Evolutionary conservation across 495 filamentous ascomycete species (phyloP), one percentile per base, ranked within the genome.

Genomic region (Margaritispora aquatica): DNA sequence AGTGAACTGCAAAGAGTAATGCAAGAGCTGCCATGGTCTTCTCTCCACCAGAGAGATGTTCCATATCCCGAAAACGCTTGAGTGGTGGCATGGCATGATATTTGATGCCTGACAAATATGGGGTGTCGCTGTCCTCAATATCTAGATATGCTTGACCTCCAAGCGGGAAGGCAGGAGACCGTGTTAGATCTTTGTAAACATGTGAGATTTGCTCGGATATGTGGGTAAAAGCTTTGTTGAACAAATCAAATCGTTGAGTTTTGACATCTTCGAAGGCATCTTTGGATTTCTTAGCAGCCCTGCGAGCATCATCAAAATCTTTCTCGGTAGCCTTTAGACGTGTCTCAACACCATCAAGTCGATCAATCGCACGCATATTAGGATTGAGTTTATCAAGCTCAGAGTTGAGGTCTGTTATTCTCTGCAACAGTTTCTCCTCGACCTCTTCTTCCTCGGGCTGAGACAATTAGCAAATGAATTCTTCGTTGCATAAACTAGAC

Each of bases 1-100:
- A 88, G 75, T 97, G 94, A 59, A 99, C 90, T 22, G 94, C 93
- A 66, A 99, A 97, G 7, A 99, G 83, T 54, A 99, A 78, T 20
- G 94, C 94, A 22, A 99, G 80, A 41, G 94, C 94, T 1, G 94
- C 94, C 87, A 99, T 99, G 15, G 95, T 97, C 81, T 97, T 97
- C 76, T 99, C 94, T 55, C 94, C 94, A 63, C 94, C 94, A 11
- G 90, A 96, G 22, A 99, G 81, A 68, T 96, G 93, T 72, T 97
- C 94, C 94, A 99, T 97, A 73, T 97, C 95, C 36, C 94, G 83
- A 84, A 97, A 99, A 54, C 94, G 92, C 76, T 99, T 99, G 57
- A 96, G 83, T 8, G 94, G 94, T 23, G 94, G 94, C 92, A 96
- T 97, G 64, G 95, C 94, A 71, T 97, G 90, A 73, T 97, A 99